These are phyloP conservation scores for Sclerotinia glacialis DNA, from an alignment of 2,329 filamentous ascomycete genomes.

Conservation along the genomic window DNA sequence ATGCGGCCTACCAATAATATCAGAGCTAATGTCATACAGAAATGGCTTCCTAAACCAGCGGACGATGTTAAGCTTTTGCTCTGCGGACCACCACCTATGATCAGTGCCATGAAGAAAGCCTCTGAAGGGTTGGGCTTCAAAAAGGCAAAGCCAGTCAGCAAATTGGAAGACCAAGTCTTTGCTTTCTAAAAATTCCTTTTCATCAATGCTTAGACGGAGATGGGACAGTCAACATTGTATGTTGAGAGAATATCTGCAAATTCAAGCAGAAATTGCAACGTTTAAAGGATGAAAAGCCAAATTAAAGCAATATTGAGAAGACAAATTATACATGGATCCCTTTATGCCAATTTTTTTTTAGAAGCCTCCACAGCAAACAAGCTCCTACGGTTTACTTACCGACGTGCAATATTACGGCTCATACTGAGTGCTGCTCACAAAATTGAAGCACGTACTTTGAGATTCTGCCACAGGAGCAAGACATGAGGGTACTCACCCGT, in stretches of 20 bases:
- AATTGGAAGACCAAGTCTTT: slow-evolving; percentile 97
- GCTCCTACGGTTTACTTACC: too few species aligned
- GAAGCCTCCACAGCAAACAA: neutral
- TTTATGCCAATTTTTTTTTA: neutral
- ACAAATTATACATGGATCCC: neutral
- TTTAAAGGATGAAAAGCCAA: neutral
- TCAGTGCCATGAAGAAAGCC: slow-evolving; percentile 94
- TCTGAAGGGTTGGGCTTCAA: slow-evolving; percentile 84
- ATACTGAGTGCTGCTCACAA: neutral
- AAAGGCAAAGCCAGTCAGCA: slow-evolving; percentile 93
- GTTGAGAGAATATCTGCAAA: neutral
- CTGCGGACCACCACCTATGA: slow-evolving; percentile 95
- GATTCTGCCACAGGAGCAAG: neutral
- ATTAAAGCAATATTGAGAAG: neutral
- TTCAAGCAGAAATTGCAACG: neutral
- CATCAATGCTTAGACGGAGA: neutral
- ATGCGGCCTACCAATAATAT: neutral
- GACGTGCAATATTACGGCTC: neutral
- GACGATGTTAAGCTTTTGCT: slow-evolving; percentile 89
- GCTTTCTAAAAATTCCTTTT: slow-evolving; percentile 64
- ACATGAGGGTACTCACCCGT: neutral
- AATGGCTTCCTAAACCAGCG: slow-evolving; percentile 78
- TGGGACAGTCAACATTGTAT: neutral
- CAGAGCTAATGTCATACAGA: slow-evolving; percentile 44
- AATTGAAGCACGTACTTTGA: neutral